Percentiles rank a stretch among this genome's conserved stretches.
Conservation (phyloP, 768 basidiomycete genomes). For the Pisolithus albus region DNA sequence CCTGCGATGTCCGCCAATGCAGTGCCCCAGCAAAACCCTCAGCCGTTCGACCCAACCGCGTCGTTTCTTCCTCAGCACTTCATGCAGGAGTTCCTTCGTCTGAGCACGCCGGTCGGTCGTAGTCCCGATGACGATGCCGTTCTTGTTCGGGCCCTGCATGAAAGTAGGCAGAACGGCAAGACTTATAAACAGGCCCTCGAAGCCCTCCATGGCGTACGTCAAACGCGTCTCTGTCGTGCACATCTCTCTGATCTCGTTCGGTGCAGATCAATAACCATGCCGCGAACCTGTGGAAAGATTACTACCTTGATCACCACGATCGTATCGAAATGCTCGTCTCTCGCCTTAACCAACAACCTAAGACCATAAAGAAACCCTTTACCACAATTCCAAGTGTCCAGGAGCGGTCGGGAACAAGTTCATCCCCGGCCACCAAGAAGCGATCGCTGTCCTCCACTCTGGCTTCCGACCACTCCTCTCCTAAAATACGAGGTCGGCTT, state of each 20-base stretch:
- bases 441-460: constrained; percentile 16
- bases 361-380: constrained; percentile 26
- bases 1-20: constrained; percentile 24
- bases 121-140: constrained; percentile 49
- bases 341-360: constrained; percentile 19
- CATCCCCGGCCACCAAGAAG: constrained; percentile 33
- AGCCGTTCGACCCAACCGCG: constrained; percentile 27
- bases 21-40: constrained; percentile 13
- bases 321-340: constrained; percentile 43
- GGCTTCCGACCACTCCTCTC: constrained; percentile 17
- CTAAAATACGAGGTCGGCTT: constrained; percentile 16
- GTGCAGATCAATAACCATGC: constrained; percentile 38
- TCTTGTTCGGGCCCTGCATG: constrained; percentile 43
- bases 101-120: constrained; percentile 48
- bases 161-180: constrained; percentile 35
- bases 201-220: constrained; percentile 55
- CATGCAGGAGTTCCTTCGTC: constrained; percentile 47
- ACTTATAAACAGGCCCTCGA: constrained; percentile 64
- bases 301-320: constrained; percentile 64
- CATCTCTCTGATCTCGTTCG: constrained; percentile 1
- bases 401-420: constrained; percentile 7
- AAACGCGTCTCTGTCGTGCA: background rate
- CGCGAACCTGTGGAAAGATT: constrained; percentile 72
- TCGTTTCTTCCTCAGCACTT: constrained; percentile 42
- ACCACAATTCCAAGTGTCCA: constrained; percentile 8